These are phyloP conservation scores for Auriscalpium orientale DNA, from an alignment of 768 basidiomycete genomes.

Conservation along the genomic window DNA sequence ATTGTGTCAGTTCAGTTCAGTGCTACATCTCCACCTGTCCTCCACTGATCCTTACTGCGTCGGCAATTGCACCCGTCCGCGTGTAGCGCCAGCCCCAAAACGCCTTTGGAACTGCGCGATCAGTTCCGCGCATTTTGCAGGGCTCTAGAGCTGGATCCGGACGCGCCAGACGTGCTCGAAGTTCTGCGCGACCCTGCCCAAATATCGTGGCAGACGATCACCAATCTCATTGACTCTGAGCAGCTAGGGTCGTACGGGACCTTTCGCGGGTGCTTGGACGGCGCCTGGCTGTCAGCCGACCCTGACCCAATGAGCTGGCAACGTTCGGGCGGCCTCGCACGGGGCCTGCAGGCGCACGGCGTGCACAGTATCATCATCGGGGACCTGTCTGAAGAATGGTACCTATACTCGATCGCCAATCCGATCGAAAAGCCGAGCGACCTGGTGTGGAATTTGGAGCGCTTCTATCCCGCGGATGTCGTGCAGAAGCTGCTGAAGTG, in stretches of 20 bases:
- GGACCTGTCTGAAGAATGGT: slow-evolving; percentile 71
- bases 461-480: slow-evolving; percentile 51
- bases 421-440: slow-evolving; percentile 43
- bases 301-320: slow-evolving; percentile 66
- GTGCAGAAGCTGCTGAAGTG: slow-evolving; percentile 36
- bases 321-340: slow-evolving; percentile 49
- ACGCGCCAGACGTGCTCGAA: slow-evolving; percentile 38
- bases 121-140: slow-evolving; percentile 61
- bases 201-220: slow-evolving; percentile 44
- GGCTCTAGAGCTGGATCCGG: slow-evolving; percentile 48
- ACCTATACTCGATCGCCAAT: slow-evolving; percentile 66
- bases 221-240: slow-evolving; percentile 51
- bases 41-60: background rate
- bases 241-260: slow-evolving; percentile 48
- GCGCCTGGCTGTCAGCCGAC: slow-evolving; percentile 44
- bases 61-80: slow-evolving; percentile 21
- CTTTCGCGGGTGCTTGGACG: slow-evolving; percentile 61
- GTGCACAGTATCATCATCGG: slow-evolving; percentile 58
- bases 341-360: slow-evolving; percentile 46
- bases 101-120: slow-evolving; percentile 45
- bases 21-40: background rate
- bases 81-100: slow-evolving; percentile 43
- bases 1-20: slow-evolving; percentile 47
- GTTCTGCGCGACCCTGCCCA: slow-evolving; percentile 41
- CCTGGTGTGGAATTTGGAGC: slow-evolving; percentile 45